Base-by-base conservation (phyloP, 2,329 filamentous ascomycete genomes). In the Exophiala dermatitidis region DNA sequence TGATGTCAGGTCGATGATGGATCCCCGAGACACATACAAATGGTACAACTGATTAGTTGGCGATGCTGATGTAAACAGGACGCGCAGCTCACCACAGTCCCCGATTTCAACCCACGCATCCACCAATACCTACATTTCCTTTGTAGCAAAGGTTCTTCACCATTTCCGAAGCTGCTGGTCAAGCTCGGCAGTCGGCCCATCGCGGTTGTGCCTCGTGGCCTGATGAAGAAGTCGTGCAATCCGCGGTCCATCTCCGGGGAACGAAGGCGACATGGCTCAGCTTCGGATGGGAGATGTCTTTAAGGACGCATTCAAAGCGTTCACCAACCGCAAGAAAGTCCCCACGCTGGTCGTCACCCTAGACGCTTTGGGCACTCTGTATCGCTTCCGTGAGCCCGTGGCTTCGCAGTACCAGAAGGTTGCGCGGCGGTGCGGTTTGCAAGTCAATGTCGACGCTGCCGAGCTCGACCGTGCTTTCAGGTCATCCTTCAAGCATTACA, bases 341-440 rank as follows among this genome's bases (percentile, higher is more conserved):
- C 57, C 57, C 3, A 43, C 47, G 19, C 48, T 75, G 29, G 67
- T 74, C 33, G 63, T 75, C 19, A 74, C 72, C 33, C 62, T 75
- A 38, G 73, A 75, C 61, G 72, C 72, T 33, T 72, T 74, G 52
- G 68, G 67, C 26, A 75, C 73, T 2, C 56, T 75, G 45, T 74
- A 74, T 60, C 60, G 69, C 47, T 72, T 73, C 0, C 67, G 68
- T 52, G 58, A 61, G 2, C 67, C 72, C 1, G 61, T 75, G 32
- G 63, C 68, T 4, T 61, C 65, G 5, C 70, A 73, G 58, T 75
- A 75, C 62, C 63, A 68, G 29, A 58, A 67, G 7, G 62, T 67
- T 45, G 72, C 72, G 9, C 63, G 67, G 53, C 50, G 64, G 50
- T 71, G 67, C 58, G 66, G 69, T 12, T 57, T 74, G n/a, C 49